A percentile compares a stretch with the other conserved stretches of the same genome.
phyloP scores from a whole-genome alignment of 257 asterid genomes.

The Datura wrightii region DNA sequence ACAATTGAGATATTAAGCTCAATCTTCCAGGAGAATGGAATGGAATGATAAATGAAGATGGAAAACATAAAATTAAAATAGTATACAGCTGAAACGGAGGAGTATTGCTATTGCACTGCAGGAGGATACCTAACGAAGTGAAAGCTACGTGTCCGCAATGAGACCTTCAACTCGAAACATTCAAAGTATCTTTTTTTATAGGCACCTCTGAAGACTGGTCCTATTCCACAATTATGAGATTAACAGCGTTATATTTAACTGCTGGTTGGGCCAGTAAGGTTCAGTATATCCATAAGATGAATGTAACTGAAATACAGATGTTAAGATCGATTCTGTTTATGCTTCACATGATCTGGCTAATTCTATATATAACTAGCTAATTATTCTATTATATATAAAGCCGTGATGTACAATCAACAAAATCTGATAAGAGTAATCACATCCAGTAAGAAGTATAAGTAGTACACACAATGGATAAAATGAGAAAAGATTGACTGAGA shows the following conservation, averaged over 20 bases:
- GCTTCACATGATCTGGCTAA: neutral
- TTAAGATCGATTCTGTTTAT: neutral
- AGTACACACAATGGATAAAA: neutral
- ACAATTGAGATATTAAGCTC: too few relatives aligned
- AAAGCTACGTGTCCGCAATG: neutral
- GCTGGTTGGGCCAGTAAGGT: neutral
- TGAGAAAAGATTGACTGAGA: neutral
- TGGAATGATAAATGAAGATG: neutral
- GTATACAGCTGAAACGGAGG: neutral
- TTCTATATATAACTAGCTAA: neutral
- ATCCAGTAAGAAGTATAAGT: neutral
- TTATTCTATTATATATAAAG: neutral
- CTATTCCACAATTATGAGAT: too few relatives aligned
- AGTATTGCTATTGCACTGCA: neutral
- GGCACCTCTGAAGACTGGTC: neutral
- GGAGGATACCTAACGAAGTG: neutral
- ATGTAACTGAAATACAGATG: neutral
- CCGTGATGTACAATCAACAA: neutral
- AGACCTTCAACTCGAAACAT: neutral
- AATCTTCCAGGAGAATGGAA: too few relatives aligned
- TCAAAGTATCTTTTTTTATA: neutral
- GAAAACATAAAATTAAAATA: neutral
- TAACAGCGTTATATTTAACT: neutral
- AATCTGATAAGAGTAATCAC: neutral
- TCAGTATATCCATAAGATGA: neutral